Conservation (phyloP, 2,329 filamentous ascomycete genomes). For the Canariomyces notabilis region DNA sequence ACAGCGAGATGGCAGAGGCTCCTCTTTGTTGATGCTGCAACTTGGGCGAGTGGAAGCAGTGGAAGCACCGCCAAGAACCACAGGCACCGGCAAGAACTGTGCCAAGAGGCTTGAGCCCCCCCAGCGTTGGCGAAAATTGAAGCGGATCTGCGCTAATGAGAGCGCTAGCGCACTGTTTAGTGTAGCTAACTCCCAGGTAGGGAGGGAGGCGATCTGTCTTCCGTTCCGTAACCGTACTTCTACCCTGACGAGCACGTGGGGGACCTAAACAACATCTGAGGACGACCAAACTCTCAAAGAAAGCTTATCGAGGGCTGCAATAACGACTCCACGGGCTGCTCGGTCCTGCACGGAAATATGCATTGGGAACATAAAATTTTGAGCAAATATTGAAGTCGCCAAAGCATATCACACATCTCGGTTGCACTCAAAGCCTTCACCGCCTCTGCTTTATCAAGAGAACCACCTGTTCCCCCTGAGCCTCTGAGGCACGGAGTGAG, state of each 20-base stretch:
- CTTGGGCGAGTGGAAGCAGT: too few relatives aligned
- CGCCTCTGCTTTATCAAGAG: not conserved
- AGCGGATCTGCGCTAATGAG: not conserved
- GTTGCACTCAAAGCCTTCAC: not conserved
- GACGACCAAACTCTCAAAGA: not conserved
- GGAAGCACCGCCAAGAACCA: not conserved
- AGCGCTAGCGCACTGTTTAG: too few relatives aligned
- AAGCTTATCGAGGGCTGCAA: not conserved
- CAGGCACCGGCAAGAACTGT: not conserved
- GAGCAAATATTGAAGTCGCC: not conserved
- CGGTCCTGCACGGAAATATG: not conserved
- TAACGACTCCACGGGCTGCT: not conserved
- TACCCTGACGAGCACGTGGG: constrained; percentile 7
- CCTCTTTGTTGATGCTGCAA: not conserved
- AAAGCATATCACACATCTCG: not conserved
- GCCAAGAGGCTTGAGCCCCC: not conserved
- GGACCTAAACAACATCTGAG: constrained; percentile 1
- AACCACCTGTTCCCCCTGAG: too few relatives aligned
- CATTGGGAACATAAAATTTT: not conserved
- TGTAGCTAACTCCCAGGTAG: not conserved
- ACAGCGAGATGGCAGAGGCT: not conserved
- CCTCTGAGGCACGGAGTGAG: too few relatives aligned
- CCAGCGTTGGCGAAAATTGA: not conserved
- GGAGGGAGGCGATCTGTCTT: not conserved
- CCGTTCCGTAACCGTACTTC: not conserved